Evolutionary conservation across 306 rosid species (phyloP), one percentile per base, ranked within the genome.

Genomic region (Quercus mongolica): DNA sequence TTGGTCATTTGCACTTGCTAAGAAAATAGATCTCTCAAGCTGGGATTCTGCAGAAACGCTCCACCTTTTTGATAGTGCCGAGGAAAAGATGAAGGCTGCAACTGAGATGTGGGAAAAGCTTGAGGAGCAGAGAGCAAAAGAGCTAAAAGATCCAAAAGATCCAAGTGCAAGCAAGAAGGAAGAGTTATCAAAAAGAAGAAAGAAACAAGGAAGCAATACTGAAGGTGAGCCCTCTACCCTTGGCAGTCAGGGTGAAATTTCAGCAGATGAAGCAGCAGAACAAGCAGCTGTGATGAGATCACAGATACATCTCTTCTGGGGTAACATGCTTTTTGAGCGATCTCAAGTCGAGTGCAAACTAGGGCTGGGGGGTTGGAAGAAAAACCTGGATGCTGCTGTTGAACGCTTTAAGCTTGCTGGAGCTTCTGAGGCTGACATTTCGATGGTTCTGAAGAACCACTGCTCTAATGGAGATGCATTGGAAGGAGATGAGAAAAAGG

Each of bases 71-170:
- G 83, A 86, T 82, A 91, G 97, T 71, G 98, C 96, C 2, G 97
- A 92, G 85, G 91, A 86, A 90, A 95, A 95, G 88, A 95, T 95
- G 98, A 92, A 90, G 76, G 91, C 88, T 57, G 99, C 99, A 6
- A 95, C 98, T 9, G 94, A 91, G 65, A 95, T 95, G 98, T 95
- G 99, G 99, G 99, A 92, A 86, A 92, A 92, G 82, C 78, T 95
- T 72, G 98, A 95, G 87, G 98, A 90, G 86, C 98, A 90, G 85
- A 89, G 97, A 74, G 92, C 91, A 41, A 92, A 79, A 31, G 99
- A 92, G 80, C 86, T 83, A 20, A 91, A 94, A 87, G 97, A 92
- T 84, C 97, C 97, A 20, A 91, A 94, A 87, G 97, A 92, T 84
- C 97, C 97, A 75, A 90, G 77, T 86, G 81, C 91, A 72, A 81